phyloP scores from a whole-genome alignment of 2,329 filamentous ascomycete species.

The Colletotrichum sp. region DNA sequence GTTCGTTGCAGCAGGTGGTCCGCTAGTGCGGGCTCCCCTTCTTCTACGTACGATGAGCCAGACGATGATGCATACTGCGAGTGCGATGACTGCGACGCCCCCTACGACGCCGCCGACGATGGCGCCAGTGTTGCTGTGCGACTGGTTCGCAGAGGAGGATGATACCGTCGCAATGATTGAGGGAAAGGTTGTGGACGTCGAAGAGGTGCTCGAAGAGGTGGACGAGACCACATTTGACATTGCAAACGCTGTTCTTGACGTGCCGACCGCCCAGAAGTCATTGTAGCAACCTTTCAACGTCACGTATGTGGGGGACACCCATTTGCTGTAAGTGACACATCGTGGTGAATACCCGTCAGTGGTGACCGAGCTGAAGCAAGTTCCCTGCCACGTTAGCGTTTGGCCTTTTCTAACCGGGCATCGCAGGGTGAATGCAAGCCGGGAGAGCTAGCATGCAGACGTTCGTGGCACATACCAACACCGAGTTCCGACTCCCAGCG shows the following conservation, averaged over 20 bases:
- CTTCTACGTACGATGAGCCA: not conserved
- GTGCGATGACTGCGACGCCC: rapidly evolving
- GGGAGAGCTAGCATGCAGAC: not conserved
- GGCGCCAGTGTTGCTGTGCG: not conserved
- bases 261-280: rapidly evolving
- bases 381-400: not conserved
- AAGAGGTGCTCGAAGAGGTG: not conserved
- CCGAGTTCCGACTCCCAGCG: not conserved
- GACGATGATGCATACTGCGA: not conserved
- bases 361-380: not conserved
- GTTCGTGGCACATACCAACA: not conserved
- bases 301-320: not conserved
- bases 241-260: not conserved
- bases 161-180: not conserved
- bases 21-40: not conserved
- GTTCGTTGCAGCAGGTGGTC: not conserved
- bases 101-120: not conserved
- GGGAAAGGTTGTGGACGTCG: not conserved
- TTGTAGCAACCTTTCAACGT: not conserved
- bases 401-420: not conserved
- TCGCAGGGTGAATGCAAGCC: not conserved
- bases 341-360: not conserved
- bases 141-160: rapidly evolving
- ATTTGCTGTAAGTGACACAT: not conserved
- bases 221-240: not conserved